Conservation (phyloP, 306 rosid species). For the Corylus heterophylla region DNA sequence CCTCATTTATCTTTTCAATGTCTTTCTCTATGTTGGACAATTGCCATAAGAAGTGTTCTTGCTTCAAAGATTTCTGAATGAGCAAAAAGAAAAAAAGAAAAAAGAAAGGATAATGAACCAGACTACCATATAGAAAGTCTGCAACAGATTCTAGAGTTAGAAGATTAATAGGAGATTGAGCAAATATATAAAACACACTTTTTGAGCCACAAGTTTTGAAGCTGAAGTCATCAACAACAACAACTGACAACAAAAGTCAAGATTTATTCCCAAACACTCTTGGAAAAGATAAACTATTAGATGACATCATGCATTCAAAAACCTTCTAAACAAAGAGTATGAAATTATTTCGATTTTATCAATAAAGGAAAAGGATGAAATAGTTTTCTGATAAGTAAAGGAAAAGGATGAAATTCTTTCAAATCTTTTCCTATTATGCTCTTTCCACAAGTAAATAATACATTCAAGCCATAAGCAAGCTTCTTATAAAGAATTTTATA, state of each 20-base stretch:
- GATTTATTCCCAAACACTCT: neutral
- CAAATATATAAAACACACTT: conserved; percentile 1
- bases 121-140: conserved; percentile 8
- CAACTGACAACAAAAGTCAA: neutral
- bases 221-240: neutral
- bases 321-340: neutral
- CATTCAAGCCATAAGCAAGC: neutral
- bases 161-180: neutral
- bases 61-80: conserved; percentile 79
- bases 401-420: neutral
- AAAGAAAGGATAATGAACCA: conserved; percentile 18
- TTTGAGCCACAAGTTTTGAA: neutral
- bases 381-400: neutral
- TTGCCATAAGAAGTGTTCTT: conserved; percentile 91
- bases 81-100: neutral
- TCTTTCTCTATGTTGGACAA: conserved; percentile 77
- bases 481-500: neutral
- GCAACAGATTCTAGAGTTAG: conserved; percentile 8
- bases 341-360: neutral
- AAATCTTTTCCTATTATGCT: neutral
- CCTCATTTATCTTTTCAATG: conserved; percentile 57
- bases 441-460: conserved; percentile 2
- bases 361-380: neutral
- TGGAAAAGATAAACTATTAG: neutral
- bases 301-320: neutral